Evolutionary conservation across 768 basidiomycete species (phyloP), one percentile per base, ranked within the genome.

Genomic region (Russula sp.): DNA sequence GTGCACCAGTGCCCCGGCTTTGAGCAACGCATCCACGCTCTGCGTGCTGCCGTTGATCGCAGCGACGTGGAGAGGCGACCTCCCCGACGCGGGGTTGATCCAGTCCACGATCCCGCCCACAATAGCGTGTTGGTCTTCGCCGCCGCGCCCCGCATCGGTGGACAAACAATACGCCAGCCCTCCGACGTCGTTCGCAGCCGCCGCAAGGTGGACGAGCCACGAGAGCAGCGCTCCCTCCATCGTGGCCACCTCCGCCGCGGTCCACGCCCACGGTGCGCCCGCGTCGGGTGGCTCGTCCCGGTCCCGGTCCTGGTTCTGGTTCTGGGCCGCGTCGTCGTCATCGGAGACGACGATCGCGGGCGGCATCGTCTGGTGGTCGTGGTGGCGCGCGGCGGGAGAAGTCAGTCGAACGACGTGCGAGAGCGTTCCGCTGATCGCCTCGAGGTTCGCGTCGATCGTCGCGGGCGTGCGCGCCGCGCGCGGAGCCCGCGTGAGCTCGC

Each of bases 1-100:
- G 72, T 95, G 92, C 22, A 94, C 92, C 14, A 91, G 76, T 1
- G 91, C 90, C 5, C 92, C 92, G 0, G 84, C 83, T 63, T 82
- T 77, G 20, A 94, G 78, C 42, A 94, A 75, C 37, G 82, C 69
- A 37, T 71, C 71, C 44, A 78, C 75, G 44, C 77, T 76, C 10
- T 67, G 68, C 9, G 68, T 63, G 64, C 81, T 80, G 2, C 91
- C 89, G 57, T 86, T 84, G 39, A 94, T 71, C 34, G 89, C 84
- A 1, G 92, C 91, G 16, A 86, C 82, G 66, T 95, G 92, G 49
- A 95, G 74, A 10, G 92, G 88, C 10, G 89, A 84, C 55, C 86
- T 80, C 6, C 88, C 87, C 20, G 86, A 87, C 5, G 86, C 82
- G 2, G 79, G 74, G 54, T 92, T 91, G 32, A 87, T 70, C 70